phyloP scores from a whole-genome alignment of 2,329 filamentous ascomycete species.

The Aspergillus hortae region DNA sequence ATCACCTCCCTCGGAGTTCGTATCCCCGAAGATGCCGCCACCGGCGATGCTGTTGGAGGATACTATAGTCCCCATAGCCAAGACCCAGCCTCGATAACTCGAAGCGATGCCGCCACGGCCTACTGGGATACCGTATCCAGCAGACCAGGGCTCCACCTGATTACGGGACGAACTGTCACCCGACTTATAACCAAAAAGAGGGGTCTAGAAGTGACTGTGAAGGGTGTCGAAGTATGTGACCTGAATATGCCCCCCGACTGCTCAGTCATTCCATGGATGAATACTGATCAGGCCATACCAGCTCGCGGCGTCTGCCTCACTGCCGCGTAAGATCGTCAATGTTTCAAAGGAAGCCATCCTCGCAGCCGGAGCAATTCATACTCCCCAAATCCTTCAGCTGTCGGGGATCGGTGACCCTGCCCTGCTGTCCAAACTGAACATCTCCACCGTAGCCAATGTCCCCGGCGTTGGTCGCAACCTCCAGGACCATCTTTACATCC shows the following conservation, averaged over 20 bases:
- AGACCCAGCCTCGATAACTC: not conserved
- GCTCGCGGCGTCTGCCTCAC: not conserved
- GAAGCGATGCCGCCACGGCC: slow-evolving; percentile 1
- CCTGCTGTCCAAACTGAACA: not conserved
- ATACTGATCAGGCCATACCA: not conserved
- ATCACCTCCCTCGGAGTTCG: not conserved
- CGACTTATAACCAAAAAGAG: not conserved
- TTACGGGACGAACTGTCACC: slow-evolving; percentile 1
- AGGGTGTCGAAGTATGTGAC: not conserved
- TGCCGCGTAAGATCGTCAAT: not conserved
- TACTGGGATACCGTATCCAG: slow-evolving; percentile 3
- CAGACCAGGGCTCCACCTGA: not conserved
- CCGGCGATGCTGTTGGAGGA: slow-evolving; percentile 5
- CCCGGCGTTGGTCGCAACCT: slow-evolving; percentile 5
- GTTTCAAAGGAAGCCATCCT: slow-evolving; percentile 3
- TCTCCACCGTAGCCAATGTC: slow-evolving; percentile 1
- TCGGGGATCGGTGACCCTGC: slow-evolving; percentile 4
- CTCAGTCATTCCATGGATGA: not conserved
- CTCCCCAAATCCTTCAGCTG: slow-evolving; percentile 5
- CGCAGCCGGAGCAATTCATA: slow-evolving; percentile 6
- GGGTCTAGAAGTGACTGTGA: not conserved
- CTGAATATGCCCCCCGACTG: not conserved
- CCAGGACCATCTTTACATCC: slow-evolving; percentile 7
- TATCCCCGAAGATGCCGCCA: slow-evolving; percentile 1
- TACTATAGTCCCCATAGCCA: slow-evolving; percentile 5